A percentile compares a stretch with the other conserved stretches of the same genome.
Evolutionary conservation across 2,329 filamentous ascomycete species (phyloP).

Genomic region (Teratosphaeria nubilosa): DNA sequence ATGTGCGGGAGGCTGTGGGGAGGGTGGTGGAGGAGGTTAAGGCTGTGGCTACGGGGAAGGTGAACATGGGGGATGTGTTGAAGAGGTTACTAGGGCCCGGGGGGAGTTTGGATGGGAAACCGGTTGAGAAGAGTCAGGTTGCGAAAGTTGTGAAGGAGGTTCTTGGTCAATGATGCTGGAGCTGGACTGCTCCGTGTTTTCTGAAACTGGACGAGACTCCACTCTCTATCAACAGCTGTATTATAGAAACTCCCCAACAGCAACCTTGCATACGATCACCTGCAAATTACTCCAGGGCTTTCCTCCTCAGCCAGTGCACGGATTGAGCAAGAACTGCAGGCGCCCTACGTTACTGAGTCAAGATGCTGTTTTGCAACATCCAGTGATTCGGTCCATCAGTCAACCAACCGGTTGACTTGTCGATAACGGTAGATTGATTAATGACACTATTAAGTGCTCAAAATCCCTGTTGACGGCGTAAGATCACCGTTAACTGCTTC

Average conservation of each 20-base stretch:
- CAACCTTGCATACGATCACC: not conserved
- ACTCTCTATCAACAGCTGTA: not conserved
- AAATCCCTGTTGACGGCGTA: too few species aligned
- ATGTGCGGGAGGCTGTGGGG: slow-evolving; percentile 46
- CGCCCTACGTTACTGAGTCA: too few species aligned
- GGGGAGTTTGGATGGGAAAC: slow-evolving; percentile 50
- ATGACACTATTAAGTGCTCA: too few species aligned
- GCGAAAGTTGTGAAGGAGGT: slow-evolving; percentile 48
- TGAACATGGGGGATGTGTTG: slow-evolving; percentile 51
- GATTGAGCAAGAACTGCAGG: too few species aligned
- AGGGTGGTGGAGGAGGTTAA: slow-evolving; percentile 43
- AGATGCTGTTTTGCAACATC: too few species aligned
- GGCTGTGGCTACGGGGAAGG: slow-evolving; percentile 30
- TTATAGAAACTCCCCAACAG: not conserved
- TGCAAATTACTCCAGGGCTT: not conserved
- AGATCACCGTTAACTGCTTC: too few species aligned
- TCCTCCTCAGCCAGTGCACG: too few species aligned
- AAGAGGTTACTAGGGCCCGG: slow-evolving; percentile 46
- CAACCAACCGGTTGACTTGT: too few species aligned
- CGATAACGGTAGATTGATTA: too few species aligned
- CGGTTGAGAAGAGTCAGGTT: slow-evolving; percentile 53
- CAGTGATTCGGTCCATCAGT: too few species aligned
- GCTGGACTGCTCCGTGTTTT: slow-evolving; percentile 9
- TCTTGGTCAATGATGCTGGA: not conserved
- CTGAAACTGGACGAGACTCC: not conserved